Evolutionary conservation across 2,329 filamentous ascomycete species (phyloP).

Genomic region (Nigrospora osmanthi): DNA sequence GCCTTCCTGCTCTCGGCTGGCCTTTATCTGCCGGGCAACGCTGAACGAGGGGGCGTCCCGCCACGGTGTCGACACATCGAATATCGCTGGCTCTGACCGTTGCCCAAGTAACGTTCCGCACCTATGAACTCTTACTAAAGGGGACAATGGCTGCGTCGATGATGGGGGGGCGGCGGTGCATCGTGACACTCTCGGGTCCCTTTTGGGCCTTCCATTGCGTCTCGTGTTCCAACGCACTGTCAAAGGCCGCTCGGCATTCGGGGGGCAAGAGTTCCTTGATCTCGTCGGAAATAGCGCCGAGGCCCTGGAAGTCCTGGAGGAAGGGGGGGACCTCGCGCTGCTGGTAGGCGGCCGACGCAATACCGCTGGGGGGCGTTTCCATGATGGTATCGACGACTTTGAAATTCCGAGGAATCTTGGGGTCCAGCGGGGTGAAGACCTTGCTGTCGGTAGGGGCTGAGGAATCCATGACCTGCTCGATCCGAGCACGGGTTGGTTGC

Average conservation of each 20-base stretch:
- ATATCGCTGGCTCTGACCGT: no score
- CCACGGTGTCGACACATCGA: no score
- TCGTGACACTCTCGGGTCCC: slow-evolving; percentile 58
- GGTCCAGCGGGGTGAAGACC: slow-evolving; percentile 38
- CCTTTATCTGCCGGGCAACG: no score
- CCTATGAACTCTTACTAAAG: slow-evolving; percentile 32
- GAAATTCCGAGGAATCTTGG: slow-evolving; percentile 46
- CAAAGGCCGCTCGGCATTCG: slow-evolving; percentile 66
- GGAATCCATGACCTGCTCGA: slow-evolving; percentile 55
- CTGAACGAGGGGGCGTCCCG: no score
- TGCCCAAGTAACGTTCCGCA: no score
- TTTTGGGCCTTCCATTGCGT: slow-evolving; percentile 66
- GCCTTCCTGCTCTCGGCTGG: no score
- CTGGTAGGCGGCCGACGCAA: slow-evolving; percentile 36
- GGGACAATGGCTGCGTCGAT: slow-evolving; percentile 60
- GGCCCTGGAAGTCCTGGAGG: slow-evolving; percentile 47
- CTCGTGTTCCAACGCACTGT: slow-evolving; percentile 58
- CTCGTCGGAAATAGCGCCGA: slow-evolving; percentile 57
- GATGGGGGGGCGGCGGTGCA: slow-evolving; percentile 40
- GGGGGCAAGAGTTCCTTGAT: slow-evolving; percentile 57
- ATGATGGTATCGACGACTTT: slow-evolving; percentile 46
- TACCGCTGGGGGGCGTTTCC: slow-evolving; percentile 40
- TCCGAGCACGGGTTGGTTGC: slow-evolving; percentile 81
- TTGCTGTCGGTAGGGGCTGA: slow-evolving; percentile 17
- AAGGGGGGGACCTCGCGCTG: slow-evolving; percentile 36